Conservation (phyloP, 306 rosid genomes). For the Lathyrus tuberosus region DNA sequence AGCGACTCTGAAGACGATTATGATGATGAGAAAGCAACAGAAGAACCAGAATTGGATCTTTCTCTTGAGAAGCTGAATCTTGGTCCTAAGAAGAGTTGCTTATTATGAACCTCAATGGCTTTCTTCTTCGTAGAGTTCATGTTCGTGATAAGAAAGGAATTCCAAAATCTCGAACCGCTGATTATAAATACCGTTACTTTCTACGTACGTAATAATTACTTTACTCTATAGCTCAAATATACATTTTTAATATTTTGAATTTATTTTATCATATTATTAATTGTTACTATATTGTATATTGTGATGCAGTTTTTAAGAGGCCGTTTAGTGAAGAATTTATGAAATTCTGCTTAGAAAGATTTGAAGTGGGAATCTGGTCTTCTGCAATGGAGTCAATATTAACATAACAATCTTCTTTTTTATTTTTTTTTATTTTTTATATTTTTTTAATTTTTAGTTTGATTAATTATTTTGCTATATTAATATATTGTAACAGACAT, state of each 20-base stretch:
- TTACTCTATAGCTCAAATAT: background rate
- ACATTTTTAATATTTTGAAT: too few relatives aligned
- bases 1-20: background rate
- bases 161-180: background rate
- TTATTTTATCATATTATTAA: too few relatives aligned
- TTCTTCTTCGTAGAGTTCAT: background rate
- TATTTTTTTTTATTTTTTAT: background rate
- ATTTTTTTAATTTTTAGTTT: background rate
- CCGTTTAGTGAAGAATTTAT: too few relatives aligned
- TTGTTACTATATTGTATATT: too few relatives aligned
- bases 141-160: background rate
- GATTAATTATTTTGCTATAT: background rate
- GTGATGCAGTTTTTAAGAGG: too few relatives aligned
- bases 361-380: conserved; percentile 51
- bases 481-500: background rate
- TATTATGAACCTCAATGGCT: conserved; percentile 32
- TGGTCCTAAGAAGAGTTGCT: conserved; percentile 36
- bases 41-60: background rate
- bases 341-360: conserved; percentile 48
- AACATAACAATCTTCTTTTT: background rate
- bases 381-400: conserved; percentile 42
- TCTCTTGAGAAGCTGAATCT: conserved; percentile 29
- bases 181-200: background rate
- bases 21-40: background rate
- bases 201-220: conserved; percentile 19